Conservation (phyloP, 441 rosid genomes). For the Croton laevigatus region DNA sequence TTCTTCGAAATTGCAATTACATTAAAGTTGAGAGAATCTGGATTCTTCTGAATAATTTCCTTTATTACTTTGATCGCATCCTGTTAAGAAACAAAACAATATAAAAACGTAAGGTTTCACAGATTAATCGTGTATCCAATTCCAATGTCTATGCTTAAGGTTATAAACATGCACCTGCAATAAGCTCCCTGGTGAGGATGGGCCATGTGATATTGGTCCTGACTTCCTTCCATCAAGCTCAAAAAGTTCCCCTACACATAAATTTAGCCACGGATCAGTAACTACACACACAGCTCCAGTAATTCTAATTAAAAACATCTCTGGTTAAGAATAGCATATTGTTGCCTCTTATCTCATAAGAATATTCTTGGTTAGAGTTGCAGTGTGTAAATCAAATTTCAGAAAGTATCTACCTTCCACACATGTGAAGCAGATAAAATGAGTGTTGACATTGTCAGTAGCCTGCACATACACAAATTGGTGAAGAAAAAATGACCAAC, state of each 20-base stretch:
- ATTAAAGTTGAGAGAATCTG: slow-evolving; percentile 68
- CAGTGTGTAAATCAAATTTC: slow-evolving; percentile 7
- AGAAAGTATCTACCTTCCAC: slow-evolving; percentile 55
- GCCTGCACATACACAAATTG: slow-evolving; percentile 46
- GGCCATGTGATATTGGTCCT: slow-evolving; percentile 68
- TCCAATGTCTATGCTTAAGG: neutral
- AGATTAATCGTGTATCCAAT: neutral
- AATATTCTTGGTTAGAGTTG: neutral
- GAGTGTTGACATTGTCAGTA: slow-evolving; percentile 57
- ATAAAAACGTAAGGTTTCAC: neutral
- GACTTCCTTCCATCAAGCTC: slow-evolving; percentile 94
- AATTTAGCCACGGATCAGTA: slow-evolving; percentile 2
- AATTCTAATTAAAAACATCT: neutral
- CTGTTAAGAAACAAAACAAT: slow-evolving; percentile 31
- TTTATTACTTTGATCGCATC: slow-evolving; percentile 68
- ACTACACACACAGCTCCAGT: slow-evolving; percentile 8
- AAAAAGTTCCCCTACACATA: slow-evolving; percentile 61
- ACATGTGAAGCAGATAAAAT: slow-evolving; percentile 83
- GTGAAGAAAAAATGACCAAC: neutral
- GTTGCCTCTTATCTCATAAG: neutral
- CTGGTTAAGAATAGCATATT: neutral
- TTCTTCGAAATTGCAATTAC: slow-evolving; percentile 71
- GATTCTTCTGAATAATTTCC: slow-evolving; percentile 75
- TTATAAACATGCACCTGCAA: slow-evolving; percentile 49
- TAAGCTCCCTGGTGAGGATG: slow-evolving; percentile 62